phyloP scores from a whole-genome alignment of 179 eudicot genomes.

The Spergularia azorica region DNA sequence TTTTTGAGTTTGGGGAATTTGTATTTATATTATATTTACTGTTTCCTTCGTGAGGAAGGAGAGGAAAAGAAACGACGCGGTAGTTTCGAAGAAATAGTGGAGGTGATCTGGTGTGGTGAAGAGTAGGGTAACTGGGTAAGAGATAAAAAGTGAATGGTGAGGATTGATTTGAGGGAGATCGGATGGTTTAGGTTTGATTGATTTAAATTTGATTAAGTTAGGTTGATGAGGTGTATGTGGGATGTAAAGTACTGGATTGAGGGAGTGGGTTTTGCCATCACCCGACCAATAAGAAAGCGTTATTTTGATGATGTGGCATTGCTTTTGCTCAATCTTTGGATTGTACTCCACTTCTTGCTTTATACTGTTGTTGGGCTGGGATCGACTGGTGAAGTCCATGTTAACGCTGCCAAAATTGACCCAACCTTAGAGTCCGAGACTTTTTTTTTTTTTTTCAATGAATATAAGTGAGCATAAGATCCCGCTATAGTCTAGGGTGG shows the following conservation, averaged over 20 bases:
- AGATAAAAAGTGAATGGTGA: not conserved
- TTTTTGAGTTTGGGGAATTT: not conserved
- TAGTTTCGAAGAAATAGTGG: not conserved
- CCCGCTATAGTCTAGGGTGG: no score
- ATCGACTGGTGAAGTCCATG: no score
- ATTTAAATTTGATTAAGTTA: not conserved
- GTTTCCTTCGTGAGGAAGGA: slow-evolving; percentile 20
- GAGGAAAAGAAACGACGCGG: not conserved
- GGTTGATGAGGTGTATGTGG: not conserved
- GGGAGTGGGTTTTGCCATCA: slow-evolving; percentile 21
- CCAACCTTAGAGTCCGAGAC: no score
- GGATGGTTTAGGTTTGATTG: not conserved
- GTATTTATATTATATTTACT: not conserved
- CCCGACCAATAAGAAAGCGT: slow-evolving; percentile 16
- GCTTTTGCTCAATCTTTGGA: not conserved
- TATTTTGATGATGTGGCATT: slow-evolving; percentile 21
- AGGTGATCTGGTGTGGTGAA: not conserved
- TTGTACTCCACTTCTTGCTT: no score
- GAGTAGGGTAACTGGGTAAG: not conserved
- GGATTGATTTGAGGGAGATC: not conserved
- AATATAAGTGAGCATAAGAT: no score
- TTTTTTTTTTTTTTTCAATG: no score
- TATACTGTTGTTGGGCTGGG: no score
- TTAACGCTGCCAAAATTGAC: no score
- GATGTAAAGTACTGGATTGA: not conserved